Conservation (phyloP, 2,329 filamentous ascomycete genomes). For the Ceratocystis albifundus region DNA sequence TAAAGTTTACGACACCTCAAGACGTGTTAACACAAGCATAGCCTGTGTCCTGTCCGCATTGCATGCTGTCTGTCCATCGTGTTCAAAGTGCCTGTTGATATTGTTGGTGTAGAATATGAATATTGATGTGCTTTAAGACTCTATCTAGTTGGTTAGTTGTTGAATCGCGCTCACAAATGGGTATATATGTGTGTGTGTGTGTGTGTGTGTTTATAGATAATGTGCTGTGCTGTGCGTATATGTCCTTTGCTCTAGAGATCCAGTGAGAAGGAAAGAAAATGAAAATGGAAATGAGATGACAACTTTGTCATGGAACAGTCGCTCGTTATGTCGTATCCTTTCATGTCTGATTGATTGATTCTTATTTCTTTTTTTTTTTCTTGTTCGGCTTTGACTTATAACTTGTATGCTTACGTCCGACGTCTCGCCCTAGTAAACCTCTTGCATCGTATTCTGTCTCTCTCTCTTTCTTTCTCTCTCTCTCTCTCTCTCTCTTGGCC, state of each 20-base stretch:
- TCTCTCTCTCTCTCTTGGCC: background rate
- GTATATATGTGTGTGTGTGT: too few species aligned
- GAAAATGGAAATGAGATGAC: background rate
- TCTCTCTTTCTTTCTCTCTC: background rate
- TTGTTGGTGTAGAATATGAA: background rate
- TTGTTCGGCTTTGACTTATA: background rate
- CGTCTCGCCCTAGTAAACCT: background rate
- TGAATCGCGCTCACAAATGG: constrained; percentile 4
- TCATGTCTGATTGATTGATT: background rate
- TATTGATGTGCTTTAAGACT: background rate
- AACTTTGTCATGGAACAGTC: background rate
- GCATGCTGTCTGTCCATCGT: background rate
- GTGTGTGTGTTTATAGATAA: constrained; percentile 8
- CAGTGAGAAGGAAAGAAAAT: background rate
- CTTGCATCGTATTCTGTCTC: background rate
- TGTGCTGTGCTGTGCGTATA: constrained; percentile 2
- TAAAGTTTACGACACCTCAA: too few species aligned
- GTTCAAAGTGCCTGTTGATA: background rate
- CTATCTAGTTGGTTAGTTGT: background rate
- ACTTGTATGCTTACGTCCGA: background rate
- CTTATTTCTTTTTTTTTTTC: too few species aligned
- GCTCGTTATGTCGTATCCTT: constrained; percentile 1
- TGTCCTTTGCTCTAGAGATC: background rate
- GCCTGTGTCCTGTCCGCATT: background rate
- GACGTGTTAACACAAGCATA: too few species aligned